These are phyloP conservation scores for Rhododendron henanense DNA, from an alignment of 148 eudicot species.

Conservation along the genomic window DNA sequence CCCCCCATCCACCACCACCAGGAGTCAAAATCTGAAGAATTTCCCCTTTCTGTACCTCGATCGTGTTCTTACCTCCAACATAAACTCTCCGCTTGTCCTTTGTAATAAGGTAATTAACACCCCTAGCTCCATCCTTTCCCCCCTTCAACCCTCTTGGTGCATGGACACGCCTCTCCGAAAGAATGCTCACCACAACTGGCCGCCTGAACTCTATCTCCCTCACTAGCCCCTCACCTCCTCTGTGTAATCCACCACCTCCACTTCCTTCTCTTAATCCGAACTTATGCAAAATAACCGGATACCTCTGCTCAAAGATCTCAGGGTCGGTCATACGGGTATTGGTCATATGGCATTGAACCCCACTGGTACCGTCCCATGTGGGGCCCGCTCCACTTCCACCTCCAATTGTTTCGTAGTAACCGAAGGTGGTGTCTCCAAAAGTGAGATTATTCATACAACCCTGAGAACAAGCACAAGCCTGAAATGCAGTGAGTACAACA, in stretches of 20 bases:
- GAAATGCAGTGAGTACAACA: conserved; percentile 87
- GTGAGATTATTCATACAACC: conserved; percentile 99
- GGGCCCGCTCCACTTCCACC: conserved; percentile 98
- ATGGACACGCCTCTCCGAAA: conserved; percentile 93
- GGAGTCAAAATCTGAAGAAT: conserved; percentile 82
- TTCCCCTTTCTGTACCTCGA: conserved; percentile 82
- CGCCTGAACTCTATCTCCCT: conserved; percentile 90
- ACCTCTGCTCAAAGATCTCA: conserved; percentile 97
- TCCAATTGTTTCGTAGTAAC: conserved; percentile 94
- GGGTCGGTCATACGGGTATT: conserved; percentile 98
- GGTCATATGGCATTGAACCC: conserved; percentile 97
- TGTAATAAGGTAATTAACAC: conserved; percentile 69
- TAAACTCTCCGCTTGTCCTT: conserved; percentile 58
- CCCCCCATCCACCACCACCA: conserved; percentile 70
- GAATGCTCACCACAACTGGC: conserved; percentile 80
- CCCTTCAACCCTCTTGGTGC: conserved; percentile 93
- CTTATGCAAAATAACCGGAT: conserved; percentile 77
- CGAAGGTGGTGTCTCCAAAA: conserved; percentile 85
- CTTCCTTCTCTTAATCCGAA: conserved; percentile 82
- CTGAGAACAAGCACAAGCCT: conserved; percentile 97
- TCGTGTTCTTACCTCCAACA: conserved; percentile 85
- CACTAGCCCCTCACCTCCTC: conserved; percentile 89
- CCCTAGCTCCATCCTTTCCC: conserved; percentile 75
- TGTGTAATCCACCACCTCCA: conserved; percentile 81
- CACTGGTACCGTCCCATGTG: conserved; percentile 88